Base-by-base conservation (phyloP, 1,284 basidiomycete species). In the Megacollybia platyphylla region DNA sequence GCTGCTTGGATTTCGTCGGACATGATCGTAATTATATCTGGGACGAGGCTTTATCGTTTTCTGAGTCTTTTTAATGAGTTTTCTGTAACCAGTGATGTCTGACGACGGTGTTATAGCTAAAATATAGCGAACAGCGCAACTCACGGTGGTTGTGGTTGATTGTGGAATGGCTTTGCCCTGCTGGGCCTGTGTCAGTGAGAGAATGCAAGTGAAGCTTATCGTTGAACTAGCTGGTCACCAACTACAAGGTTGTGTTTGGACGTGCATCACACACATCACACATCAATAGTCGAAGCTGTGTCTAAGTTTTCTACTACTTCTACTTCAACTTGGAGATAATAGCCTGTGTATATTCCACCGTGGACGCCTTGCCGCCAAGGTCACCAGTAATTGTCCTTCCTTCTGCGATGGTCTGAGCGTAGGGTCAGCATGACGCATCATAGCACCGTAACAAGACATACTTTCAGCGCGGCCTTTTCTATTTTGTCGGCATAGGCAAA, bases 351-450 rank as follows among this genome's bases (percentile, higher is more conserved):
- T 88, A 97, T 64, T 94, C 80, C 58, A 71, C 70, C 10, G 92
- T 97, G 39, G 79, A 78, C 18, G 92, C 75, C 61, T 87, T 91
- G 42, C 92, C 92, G 40, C 93, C 91, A 48, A 97, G 69, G 64
- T 97, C 92, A 31, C 89, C 83, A 11, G 92, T 97, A 60, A 94
- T 93, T 40, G 71, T 62, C 70, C 87, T 90, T 56, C 93, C 92
- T 67, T 96, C 91, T 29, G 91, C 88, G 56, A 97, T 94, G 39
- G 91, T 96, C 88, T 91, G 45, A 44, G 41, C 39, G 46, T 45
- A 42, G 29, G 43, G 47, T 46, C 44, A 47, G 42, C 27, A 37
- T 43, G 15, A 46, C 48, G 39, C 53, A 51, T 46, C 32, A 32
- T 39, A 46, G 54, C 51, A 39, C 51, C 43, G 29, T 35, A 49